Base-by-base conservation (phyloP, 257 asterid genomes). In the Oldenlandia corymbosa region DNA sequence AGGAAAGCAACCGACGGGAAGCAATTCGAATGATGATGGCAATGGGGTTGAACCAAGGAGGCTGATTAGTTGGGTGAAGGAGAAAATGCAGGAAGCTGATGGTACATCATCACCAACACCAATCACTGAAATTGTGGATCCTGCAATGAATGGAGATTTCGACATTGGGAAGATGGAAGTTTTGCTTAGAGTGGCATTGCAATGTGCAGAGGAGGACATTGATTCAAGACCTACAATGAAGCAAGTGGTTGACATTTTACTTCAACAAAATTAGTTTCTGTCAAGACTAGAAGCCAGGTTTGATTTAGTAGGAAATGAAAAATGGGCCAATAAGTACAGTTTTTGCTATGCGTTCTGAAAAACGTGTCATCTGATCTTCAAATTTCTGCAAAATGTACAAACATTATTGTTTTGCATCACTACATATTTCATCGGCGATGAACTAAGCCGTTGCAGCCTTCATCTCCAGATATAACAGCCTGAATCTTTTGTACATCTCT, bases 191-290 rank as follows among this genome's bases (percentile, higher is more conserved):
- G 56, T 76, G 26, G 85, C 81, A 14, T 36, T 79, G 45, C 67
- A 52, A 2, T 79, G 84, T 36, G 67, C 64, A 0, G 60, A 67
- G 37, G 82, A 80, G 51, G 74, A 76, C 16, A 46, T 13, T 48
- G 78, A 76, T 68, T 65, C 69, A 7, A 66, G 85, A 17, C 85
- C 82, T 37, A 70, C 72, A 5, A 76, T 80, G 85, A 51, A 72
- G 1, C 71, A 76, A 39, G 84, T 75, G 0, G 69, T 72, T 32
- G 62, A 70, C 58, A 69, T 62, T 69, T 37, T 78, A 58, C 80
- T 56, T 46, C 77, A 52, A 48, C 65, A 42, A 41, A n/a, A n/a
- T n/a, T n/a, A n/a, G n/a, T n/a, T n/a, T n/a, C n/a, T n/a, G n/a
- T n/a, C 45, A 56, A 10, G 3, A 41, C 7, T 5, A 9, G 28